phyloP scores from a whole-genome alignment of 441 rosid species.

The Eruca vesicaria region DNA sequence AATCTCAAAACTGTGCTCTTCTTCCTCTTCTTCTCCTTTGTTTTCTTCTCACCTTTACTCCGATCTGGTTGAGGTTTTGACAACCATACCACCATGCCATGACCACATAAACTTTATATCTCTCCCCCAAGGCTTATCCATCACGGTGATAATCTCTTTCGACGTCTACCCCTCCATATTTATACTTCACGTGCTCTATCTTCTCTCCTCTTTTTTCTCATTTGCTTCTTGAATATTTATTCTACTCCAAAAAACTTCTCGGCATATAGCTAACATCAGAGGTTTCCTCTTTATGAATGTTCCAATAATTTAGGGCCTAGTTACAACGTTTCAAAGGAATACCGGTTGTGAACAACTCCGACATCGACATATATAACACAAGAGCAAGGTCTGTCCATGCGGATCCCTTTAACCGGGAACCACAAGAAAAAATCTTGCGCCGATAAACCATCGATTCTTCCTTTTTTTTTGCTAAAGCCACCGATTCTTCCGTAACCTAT shows the following conservation, averaged over 20 bases:
- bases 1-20: not conserved
- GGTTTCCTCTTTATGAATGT: not conserved
- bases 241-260: not conserved
- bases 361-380: constrained; percentile 86
- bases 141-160: not conserved
- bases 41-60: too few species aligned
- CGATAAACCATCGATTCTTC: constrained; percentile 52
- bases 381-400: constrained; percentile 82
- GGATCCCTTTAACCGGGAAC: constrained; percentile 81
- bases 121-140: too few species aligned
- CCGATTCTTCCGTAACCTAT: constrained; percentile 61
- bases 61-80: too few species aligned
- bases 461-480: too few species aligned
- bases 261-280: not conserved
- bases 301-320: not conserved
- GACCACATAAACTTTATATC: too few species aligned
- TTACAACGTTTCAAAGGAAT: too few species aligned
- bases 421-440: constrained; percentile 88
- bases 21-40: not conserved
- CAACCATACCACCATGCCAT: too few species aligned
- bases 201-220: not conserved
- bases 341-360: constrained; percentile 77
- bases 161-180: not conserved
- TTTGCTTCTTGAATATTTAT: not conserved
- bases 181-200: not conserved